Evolutionary conservation across 1,284 basidiomycete species (phyloP).

Genomic region (Puccinia horiana): DNA sequence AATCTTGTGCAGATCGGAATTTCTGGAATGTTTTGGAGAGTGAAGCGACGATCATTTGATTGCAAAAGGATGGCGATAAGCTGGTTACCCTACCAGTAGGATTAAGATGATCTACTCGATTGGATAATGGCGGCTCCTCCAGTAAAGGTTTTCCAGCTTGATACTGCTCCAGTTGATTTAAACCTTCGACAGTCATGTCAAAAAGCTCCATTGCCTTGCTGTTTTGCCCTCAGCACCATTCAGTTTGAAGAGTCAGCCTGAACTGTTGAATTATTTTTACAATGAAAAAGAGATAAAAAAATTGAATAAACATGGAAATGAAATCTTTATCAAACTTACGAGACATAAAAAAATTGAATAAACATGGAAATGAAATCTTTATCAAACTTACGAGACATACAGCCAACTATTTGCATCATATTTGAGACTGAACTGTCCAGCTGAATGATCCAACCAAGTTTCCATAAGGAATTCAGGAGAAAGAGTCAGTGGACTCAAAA

Average conservation of each 20-base stretch:
- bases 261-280: too few species aligned
- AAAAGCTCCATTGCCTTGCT: slow-evolving; percentile 99
- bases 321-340: slow-evolving; percentile 40
- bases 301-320: too few species aligned
- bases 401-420: slow-evolving; percentile 99
- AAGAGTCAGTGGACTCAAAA: slow-evolving; percentile 62
- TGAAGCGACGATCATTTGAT: slow-evolving; percentile 68
- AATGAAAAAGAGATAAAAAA: too few species aligned
- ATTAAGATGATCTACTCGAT: too few species aligned
- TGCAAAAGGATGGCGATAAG: slow-evolving; percentile 57
- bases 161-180: slow-evolving; percentile 66
- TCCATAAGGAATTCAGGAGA: slow-evolving; percentile 98
- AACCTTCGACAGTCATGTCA: slow-evolving; percentile 82
- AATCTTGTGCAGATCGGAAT: slow-evolving; percentile 68
- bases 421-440: slow-evolving; percentile 94
- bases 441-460: slow-evolving; percentile 97
- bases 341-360: too few species aligned
- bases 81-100: slow-evolving; percentile 44
- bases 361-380: too few species aligned
- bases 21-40: slow-evolving; percentile 78
- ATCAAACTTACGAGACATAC: slow-evolving; percentile 66
- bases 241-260: neutral
- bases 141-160: slow-evolving; percentile 1
- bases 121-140: slow-evolving; percentile 51
- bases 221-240: slow-evolving; percentile 1